phyloP scores from a whole-genome alignment of 148 eudicot species.

The Heliosperma pusillum region DNA sequence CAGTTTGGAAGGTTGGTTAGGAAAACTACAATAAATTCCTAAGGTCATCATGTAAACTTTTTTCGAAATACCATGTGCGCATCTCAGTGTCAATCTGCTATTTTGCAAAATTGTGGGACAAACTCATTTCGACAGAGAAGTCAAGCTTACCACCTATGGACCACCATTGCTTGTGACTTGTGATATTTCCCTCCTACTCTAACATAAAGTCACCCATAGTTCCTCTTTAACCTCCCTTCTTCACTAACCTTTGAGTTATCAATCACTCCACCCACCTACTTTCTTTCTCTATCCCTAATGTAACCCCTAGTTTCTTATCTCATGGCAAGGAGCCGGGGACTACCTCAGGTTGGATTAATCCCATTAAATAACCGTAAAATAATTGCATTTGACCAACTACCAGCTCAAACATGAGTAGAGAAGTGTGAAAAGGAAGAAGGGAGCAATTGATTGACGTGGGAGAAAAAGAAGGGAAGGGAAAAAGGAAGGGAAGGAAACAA shows the following conservation, averaged over 20 bases:
- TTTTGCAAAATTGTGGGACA: neutral
- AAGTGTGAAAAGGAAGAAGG: neutral
- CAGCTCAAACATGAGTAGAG: neutral
- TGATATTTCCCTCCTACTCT: neutral
- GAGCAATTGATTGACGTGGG: neutral
- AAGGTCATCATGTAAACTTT: too few species aligned
- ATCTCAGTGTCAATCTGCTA: neutral
- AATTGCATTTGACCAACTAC: too few species aligned
- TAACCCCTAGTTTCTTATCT: neutral
- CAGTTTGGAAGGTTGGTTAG: neutral
- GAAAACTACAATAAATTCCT: neutral
- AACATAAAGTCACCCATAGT: neutral
- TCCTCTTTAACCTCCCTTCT: neutral
- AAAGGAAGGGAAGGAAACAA: neutral
- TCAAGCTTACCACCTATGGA: neutral
- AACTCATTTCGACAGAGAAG: neutral
- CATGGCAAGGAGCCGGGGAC: too few species aligned
- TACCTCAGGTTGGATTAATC: too few species aligned
- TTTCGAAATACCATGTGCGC: neutral
- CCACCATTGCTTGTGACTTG: neutral
- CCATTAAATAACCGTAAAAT: too few species aligned
- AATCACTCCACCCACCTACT: neutral
- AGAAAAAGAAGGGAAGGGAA: neutral
- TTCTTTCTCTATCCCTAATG: neutral
- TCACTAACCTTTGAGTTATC: neutral